Base-by-base conservation (phyloP, 2,329 filamentous ascomycete species). In the Aspergillus brasiliensis region DNA sequence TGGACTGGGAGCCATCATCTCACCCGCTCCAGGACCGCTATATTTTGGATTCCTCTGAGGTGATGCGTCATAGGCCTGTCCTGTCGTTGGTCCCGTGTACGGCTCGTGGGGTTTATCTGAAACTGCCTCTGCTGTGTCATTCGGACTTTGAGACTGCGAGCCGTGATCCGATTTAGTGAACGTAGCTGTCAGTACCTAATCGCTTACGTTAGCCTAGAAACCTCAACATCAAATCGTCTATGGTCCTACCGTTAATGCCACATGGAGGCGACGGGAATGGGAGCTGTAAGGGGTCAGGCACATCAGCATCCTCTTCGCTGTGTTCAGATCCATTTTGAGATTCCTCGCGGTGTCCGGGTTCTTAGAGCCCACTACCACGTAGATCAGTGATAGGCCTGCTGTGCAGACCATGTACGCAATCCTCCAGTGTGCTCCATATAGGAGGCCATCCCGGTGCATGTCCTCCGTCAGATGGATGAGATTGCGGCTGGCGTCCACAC, bases 401-500 rank as follows among this genome's bases (percentile, higher is more conserved):
- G 55, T 57, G n/a, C 55, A 19, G 3, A 62, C 23, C 40, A 60
- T 52, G 27, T 58, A 52, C 15, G 51, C 34, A 10, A 60, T 42
- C 17, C 48, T 42, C 59, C 61, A 63, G 10, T 59, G 52, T 2
- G 49, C 34, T 2, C 61, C 61, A n/a, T 17, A 56, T 2, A 63
- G 25, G n/a, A 63, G 53, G 2, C 53, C 61, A 17, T 52, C 27
- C 5, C 51, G 47, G 15, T 57, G 28, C 61, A 63, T 63, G 25
- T 63, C 61, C 46, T 63, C 56, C 11, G 46, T 56, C 11, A 63
- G 48, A 11, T 28, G 49, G n/a, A 63, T 63, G n/a, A 63, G 51
- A 19, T 57, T 63, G n/a, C 51, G 47, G 19, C 61, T 61, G 6
- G 61, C 61, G 17, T 57, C 40, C 5, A 63, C 47, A 11, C 59